Evolutionary conservation across 257 asterid genomes (phyloP), one percentile per base, ranked within the genome.

Genomic region (Solanum piurae): DNA sequence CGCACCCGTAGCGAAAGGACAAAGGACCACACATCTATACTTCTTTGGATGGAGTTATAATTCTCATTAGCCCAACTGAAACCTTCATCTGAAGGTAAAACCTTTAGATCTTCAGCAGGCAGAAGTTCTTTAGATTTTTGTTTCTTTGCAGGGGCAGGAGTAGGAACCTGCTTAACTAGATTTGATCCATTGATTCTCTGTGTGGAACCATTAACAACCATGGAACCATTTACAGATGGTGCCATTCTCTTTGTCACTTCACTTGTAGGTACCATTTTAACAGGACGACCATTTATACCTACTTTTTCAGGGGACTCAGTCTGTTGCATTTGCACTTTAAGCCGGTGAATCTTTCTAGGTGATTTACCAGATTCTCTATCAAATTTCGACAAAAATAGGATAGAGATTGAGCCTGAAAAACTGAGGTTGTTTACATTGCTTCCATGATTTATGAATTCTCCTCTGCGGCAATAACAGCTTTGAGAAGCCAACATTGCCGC

Each of bases 61-160:
- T 95, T 97, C 86, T 97, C 99, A 75, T 86, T 97, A 5, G 98
- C 98, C 99, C 99, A 97, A 88, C 97, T 95, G 91, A 97, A 97
- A 74, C 97, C 95, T 93, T 97, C 99, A 90, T 97, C 99, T 8
- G 98, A 94, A 87, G 98, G 98, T 69, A 97, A 91, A 71, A 94
- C 96, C 89, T 92, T 96, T 36, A 92, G 87, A 88, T 92, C 96
- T 87, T 95, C 96, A 33, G 93, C 77, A 27, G 98, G 98, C 0
- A 93, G 96, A 79, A 95, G 95, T 89, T 90, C 94, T 29, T 85
- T 89, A 69, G 90, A 49, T 74, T 87, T 88, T 3, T 89, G 72
- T 49, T 86, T 69, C 87, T 62, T 91, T 23, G 83, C 44, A 85
- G 89, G 86, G 33, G 90, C 87, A 18, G 92, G 89, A 88, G 89